These are phyloP conservation scores for Botrytis paeoniae DNA, from an alignment of 2,329 filamentous ascomycete species.

Conservation along the genomic window DNA sequence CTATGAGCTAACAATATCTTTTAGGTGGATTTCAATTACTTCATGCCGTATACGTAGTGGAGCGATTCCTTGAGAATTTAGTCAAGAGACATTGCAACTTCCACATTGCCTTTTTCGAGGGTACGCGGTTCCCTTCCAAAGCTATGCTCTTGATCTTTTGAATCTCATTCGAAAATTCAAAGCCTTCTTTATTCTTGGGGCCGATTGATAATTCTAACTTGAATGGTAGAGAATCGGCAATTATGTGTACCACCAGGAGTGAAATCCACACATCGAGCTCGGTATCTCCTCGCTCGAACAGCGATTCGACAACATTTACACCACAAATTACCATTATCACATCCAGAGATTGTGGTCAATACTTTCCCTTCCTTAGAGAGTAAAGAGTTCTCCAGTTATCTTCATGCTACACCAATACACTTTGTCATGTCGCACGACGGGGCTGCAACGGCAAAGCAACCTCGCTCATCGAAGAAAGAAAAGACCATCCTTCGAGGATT, in stretches of 20 bases:
- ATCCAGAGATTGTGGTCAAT: conserved; percentile 38
- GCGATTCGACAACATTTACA: conserved; percentile 61
- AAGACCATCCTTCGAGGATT: conserved; percentile 41
- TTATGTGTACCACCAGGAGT: conserved; percentile 53
- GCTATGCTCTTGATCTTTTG: background rate
- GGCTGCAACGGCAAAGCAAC: conserved; percentile 23
- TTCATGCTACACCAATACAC: conserved; percentile 53
- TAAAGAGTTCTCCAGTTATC: conserved; percentile 52
- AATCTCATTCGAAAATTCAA: background rate
- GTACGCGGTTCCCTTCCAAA: conserved; percentile 21
- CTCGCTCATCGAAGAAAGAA: conserved; percentile 19
- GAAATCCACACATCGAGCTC: conserved; percentile 35
- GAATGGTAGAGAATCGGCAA: conserved; percentile 43
- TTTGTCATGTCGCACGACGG: conserved; percentile 71
- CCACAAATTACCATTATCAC: conserved; percentile 28
- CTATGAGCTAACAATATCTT: conserved; percentile 23
- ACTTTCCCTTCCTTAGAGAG: conserved; percentile 47
- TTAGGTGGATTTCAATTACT: conserved; percentile 65
- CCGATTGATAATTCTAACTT: conserved; percentile 18
- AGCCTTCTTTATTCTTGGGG: background rate
- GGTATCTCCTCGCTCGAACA: conserved; percentile 58
- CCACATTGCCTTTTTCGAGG: conserved; percentile 63
- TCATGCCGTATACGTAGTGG: conserved; percentile 67
- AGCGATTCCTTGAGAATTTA: conserved; percentile 61
- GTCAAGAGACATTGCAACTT: conserved; percentile 65